These are phyloP conservation scores for Alternaria rosae DNA, from an alignment of 2,329 filamentous ascomycete genomes.

Conservation along the genomic window DNA sequence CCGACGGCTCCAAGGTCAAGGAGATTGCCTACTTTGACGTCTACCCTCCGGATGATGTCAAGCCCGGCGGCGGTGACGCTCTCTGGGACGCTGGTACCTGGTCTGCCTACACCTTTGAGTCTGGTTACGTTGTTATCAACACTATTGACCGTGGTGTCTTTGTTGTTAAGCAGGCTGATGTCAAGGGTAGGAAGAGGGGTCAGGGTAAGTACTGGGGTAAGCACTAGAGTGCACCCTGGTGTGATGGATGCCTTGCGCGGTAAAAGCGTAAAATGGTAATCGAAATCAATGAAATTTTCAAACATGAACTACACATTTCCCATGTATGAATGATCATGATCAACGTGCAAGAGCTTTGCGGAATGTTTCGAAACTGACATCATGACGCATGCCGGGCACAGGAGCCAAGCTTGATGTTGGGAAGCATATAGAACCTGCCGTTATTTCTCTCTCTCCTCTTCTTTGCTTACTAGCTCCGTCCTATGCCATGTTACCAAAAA, in stretches of 20 bases:
- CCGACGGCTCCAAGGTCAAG: conserved; percentile 48
- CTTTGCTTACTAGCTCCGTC: neutral
- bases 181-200: conserved; percentile 31
- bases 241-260: neutral
- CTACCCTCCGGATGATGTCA: conserved; percentile 51
- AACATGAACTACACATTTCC: neutral
- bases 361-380: neutral
- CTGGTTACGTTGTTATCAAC: conserved; percentile 57
- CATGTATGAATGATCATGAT: neutral
- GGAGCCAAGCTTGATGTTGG: neutral
- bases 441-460: neutral
- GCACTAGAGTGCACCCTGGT: conserved; percentile 1
- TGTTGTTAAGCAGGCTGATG: conserved; percentile 37
- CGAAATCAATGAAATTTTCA: neutral
- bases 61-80: conserved; percentile 45
- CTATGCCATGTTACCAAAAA: neutral
- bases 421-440: neutral
- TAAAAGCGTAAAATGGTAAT: neutral
- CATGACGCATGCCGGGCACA: neutral
- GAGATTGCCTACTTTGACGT: conserved; percentile 55
- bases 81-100: conserved; percentile 54
- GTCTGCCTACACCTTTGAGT: conserved; percentile 52
- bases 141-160: conserved; percentile 57
- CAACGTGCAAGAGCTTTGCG: no score
- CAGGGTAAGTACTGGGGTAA: conserved; percentile 38